Evolutionary conservation across 2,329 filamentous ascomycete species (phyloP).

Genomic region (Alternaria sp.): DNA sequence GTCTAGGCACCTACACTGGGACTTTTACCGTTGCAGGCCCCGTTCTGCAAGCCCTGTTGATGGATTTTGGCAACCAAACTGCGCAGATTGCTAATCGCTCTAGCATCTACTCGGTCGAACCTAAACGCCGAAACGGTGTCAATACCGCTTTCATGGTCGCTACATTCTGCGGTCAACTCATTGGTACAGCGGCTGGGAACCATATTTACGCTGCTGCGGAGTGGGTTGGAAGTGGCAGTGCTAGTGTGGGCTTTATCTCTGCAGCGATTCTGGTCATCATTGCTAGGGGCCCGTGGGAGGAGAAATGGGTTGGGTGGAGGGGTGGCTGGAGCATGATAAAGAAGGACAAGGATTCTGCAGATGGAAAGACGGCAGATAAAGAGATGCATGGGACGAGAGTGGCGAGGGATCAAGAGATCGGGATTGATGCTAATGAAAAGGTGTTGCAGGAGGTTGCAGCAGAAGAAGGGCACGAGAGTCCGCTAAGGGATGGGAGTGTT

Average conservation of each 20-base stretch:
- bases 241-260: conserved; percentile 64
- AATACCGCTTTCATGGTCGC: conserved; percentile 85
- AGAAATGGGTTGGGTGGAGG: conserved; percentile 67
- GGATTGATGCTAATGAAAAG: conserved; percentile 31
- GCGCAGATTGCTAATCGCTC: conserved; percentile 76
- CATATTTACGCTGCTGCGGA: conserved; percentile 64
- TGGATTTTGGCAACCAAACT: conserved; percentile 77
- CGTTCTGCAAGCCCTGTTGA: conserved; percentile 73
- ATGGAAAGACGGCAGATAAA: conserved; percentile 49
- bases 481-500: conserved; percentile 18
- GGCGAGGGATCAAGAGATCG: conserved; percentile 31
- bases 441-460: conserved; percentile 38
- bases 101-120: conserved; percentile 74
- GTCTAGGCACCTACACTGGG: conserved; percentile 74
- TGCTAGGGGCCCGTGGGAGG: conserved; percentile 64
- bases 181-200: conserved; percentile 66
- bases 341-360: conserved; percentile 52
- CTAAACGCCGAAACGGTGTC: conserved; percentile 75
- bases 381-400: conserved; percentile 16
- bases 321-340: conserved; percentile 64
- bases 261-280: conserved; percentile 59
- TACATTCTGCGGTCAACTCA: conserved; percentile 77
- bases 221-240: conserved; percentile 65
- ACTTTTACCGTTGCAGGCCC: conserved; percentile 73
- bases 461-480: conserved; percentile 41